phyloP scores from a whole-genome alignment of 2,329 filamentous ascomycete species.

The Domatiomyces globalis region DNA sequence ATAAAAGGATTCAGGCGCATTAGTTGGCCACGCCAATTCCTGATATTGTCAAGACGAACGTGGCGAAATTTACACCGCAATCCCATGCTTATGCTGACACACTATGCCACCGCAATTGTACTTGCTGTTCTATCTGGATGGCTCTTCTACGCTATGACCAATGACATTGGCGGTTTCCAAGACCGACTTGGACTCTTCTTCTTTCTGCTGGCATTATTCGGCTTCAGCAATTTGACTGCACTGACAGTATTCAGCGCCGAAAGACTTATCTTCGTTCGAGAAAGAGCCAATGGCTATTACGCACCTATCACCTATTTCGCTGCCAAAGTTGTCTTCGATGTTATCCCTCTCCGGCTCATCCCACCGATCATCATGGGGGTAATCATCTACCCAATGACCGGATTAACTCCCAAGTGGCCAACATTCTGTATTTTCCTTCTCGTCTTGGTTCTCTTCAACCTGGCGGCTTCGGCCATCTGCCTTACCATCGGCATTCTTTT shows the following conservation, averaged over 20 bases:
- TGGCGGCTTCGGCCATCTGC: constrained; percentile 84
- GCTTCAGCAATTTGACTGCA: constrained; percentile 89
- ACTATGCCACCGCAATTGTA: constrained; percentile 93
- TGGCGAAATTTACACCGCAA: constrained; percentile 98
- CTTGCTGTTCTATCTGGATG: constrained; percentile 89
- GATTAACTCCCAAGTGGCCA: constrained; percentile 62
- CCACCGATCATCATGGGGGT: constrained; percentile 89
- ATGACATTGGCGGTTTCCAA: constrained; percentile 94
- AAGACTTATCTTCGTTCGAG: constrained; percentile 76
- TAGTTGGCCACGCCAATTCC: constrained; percentile 66
- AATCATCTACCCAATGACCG: constrained; percentile 97
- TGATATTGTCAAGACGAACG: constrained; percentile 76
- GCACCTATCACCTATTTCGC: constrained; percentile 85
- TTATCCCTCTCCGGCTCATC: constrained; percentile 83
- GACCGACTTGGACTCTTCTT: constrained; percentile 95
- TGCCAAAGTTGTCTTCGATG: constrained; percentile 96
- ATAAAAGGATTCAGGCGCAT: constrained; percentile 71
- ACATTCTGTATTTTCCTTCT: constrained; percentile 88
- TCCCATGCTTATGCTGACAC: constrained; percentile 93
- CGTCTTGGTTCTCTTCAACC: constrained; percentile 86
- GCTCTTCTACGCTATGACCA: constrained; percentile 88
- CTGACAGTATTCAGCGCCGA: constrained; percentile 88
- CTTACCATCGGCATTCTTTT: constrained; percentile 94
- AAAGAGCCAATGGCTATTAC: constrained; percentile 95
- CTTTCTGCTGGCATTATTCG: constrained; percentile 88